Evolutionary conservation across 2,329 filamentous ascomycete species (phyloP).

Genomic region (Penicillium sp.): DNA sequence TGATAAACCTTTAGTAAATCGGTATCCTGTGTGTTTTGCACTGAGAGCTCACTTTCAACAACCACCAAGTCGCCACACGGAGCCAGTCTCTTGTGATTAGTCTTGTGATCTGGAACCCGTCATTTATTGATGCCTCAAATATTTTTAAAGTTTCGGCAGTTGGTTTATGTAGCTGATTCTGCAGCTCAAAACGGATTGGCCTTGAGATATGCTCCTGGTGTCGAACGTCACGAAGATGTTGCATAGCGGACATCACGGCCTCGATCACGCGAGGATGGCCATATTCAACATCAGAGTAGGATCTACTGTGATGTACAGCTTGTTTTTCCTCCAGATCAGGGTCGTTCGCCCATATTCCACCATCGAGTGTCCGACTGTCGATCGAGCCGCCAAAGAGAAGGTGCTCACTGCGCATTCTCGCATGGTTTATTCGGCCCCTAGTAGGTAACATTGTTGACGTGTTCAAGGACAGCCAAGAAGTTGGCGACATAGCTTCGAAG

Average conservation of each 20-base stretch:
- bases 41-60: constrained; percentile 13
- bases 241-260: constrained; percentile 25
- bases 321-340: constrained; percentile 7
- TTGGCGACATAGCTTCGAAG: constrained; percentile 4
- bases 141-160: constrained; percentile 16
- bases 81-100: constrained; percentile 31
- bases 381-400: constrained; percentile 2
- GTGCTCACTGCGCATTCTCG: neutral
- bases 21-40: neutral
- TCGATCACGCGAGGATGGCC: constrained; percentile 16
- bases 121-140: constrained; percentile 20
- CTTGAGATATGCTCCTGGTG: constrained; percentile 25
- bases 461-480: constrained; percentile 8
- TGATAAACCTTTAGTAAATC: neutral
- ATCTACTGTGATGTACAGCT: neutral
- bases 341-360: constrained; percentile 3
- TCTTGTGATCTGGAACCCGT: constrained; percentile 22
- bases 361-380: constrained; percentile 9
- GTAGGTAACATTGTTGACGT: neutral
- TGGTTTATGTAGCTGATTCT: constrained; percentile 25
- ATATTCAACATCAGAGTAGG: neutral
- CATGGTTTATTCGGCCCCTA: neutral
- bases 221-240: constrained; percentile 24
- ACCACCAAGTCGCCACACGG: constrained; percentile 33
- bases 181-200: constrained; percentile 28